Base-by-base conservation (phyloP, 805 yeast species). In the Wickerhamomyces sydowiorum region DNA sequence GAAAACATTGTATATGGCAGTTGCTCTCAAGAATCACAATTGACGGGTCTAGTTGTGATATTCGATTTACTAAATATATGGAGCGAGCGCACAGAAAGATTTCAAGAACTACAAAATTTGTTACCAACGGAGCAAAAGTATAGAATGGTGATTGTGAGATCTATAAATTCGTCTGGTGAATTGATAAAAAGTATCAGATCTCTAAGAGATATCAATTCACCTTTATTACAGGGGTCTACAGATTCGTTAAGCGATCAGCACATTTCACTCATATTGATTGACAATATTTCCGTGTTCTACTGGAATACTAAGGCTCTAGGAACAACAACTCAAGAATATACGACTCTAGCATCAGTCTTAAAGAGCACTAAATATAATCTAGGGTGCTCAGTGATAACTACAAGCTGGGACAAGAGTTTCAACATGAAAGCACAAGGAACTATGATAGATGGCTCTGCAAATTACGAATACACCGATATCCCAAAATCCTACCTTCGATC, bases 231-330 rank as follows among this genome's bases (percentile, higher is more conserved):
- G 14, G 14, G 30, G 10, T 24, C 27, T 12, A 24, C n/a, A n/a
- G n/a, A n/a, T 23, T 23, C 25, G 7, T 23, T 23, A 10, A 17
- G 20, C 6, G 8, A 17, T 17, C 20, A 8, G 7, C 32, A 19
- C 13, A 20, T 32, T 14, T 32, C 35, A 3, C 15, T 32, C 5
- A 32, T 32, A 6, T 3, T 32, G 5, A 33, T 48, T 6, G 47
- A 46, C n/a, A 44, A 44, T 33, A 28, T 48, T 5, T 48, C 52
- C 15, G 33, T 31, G 7, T 29, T 29, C 32, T 28, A 38, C 27
- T 29, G 36, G 39, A 25, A 31, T 15, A 5, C 39, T 19, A n/a
- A 6, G 22, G n/a, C 13, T 3, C 25, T 30, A 12, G 37, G 25
- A 4, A 38, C 37, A 5, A 15, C 32, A 3, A 17, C 10, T 12